Evolutionary conservation across 441 rosid genomes (phyloP).

Genomic region (Raphanus hybrid): DNA sequence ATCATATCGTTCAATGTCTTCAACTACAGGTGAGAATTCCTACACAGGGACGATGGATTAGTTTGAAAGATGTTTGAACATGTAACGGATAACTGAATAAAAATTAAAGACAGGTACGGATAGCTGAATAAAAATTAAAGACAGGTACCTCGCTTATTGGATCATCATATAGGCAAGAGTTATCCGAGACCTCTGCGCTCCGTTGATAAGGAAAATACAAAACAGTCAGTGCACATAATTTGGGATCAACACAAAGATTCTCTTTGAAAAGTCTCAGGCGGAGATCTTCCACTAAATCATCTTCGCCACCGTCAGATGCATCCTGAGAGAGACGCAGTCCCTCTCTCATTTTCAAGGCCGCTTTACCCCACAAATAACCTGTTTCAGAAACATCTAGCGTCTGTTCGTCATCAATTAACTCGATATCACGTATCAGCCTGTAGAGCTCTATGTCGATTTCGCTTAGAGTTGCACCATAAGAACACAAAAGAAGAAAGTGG

Average conservation of each 20-base stretch:
- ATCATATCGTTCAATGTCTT: slow-evolving; percentile 64
- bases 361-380: slow-evolving; percentile 84
- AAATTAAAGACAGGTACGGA: slow-evolving; percentile 17
- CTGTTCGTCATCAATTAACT: slow-evolving; percentile 50
- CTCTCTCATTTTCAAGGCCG: slow-evolving; percentile 65
- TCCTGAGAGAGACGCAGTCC: slow-evolving; percentile 53
- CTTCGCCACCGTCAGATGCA: slow-evolving; percentile 48
- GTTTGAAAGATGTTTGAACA: slow-evolving; percentile 9
- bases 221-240: slow-evolving; percentile 68
- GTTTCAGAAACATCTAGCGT: slow-evolving; percentile 51
- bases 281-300: slow-evolving; percentile 56
- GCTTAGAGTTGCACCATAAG: slow-evolving; percentile 87
- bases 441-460: slow-evolving; percentile 81
- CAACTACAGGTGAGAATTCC: slow-evolving; percentile 47
- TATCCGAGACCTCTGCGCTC: slow-evolving; percentile 46
- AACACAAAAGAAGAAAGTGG: slow-evolving; percentile 72
- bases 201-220: slow-evolving; percentile 75
- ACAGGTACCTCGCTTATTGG: slow-evolving; percentile 30
- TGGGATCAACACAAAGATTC: slow-evolving; percentile 81
- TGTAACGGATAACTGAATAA: slow-evolving; percentile 5
- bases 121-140: slow-evolving; percentile 12
- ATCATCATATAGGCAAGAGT: slow-evolving; percentile 42
- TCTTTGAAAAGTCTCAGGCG: slow-evolving; percentile 75
- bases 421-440: slow-evolving; percentile 67
- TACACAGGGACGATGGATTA: slow-evolving; percentile 49